Evolutionary conservation across 768 basidiomycete genomes (phyloP), one percentile per base, ranked within the genome.

Genomic region (Mycena filopes): DNA sequence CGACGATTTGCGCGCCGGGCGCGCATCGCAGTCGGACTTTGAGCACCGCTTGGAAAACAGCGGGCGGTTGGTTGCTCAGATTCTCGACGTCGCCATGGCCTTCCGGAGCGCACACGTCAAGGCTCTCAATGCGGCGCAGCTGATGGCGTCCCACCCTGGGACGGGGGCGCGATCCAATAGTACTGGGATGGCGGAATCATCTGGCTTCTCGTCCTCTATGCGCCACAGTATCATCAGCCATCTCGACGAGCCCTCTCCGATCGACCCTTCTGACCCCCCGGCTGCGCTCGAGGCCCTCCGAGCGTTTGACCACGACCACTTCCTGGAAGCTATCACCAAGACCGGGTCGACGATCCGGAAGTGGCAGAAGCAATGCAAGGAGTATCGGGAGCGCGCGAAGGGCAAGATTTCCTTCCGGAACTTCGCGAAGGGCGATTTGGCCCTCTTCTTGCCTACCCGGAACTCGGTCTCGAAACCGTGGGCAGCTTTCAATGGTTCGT

Each of bases 281-380:
- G 79, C 85, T 47, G 92, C 92, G 0, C 76, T 95, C 40, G 91
- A 93, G 57, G 78, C 82, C 16, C 77, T 95, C 23, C 83, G 92
- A 46, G 84, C 85, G 26, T 93, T 94, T 72, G 94, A 95, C 72
- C 90, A 96, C 68, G 93, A 93, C 69, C 85, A 87, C 68, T 97
- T 98, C 76, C 77, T 93, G 51, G 96, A 97, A 55, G 89, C 89
- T 0, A 86, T 98, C 46, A 80, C 83, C 59, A 94, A 95, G 75
- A 88, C 90, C 13, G 90, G 91, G n/a, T 86, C 91, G 16, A 92
- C 93, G 12, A 92, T 96, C 63, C 90, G 94, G 60, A 98, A 97
- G 75, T 99, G 96, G 95, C 94, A 96, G 80, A 98, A 95, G 75
- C 95, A 96, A 74, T 97, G 95, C 80, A 97, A 95, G 74, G 91